These are phyloP conservation scores for Castanopsis chinensis DNA, from an alignment of 306 rosid species.

Conservation along the genomic window DNA sequence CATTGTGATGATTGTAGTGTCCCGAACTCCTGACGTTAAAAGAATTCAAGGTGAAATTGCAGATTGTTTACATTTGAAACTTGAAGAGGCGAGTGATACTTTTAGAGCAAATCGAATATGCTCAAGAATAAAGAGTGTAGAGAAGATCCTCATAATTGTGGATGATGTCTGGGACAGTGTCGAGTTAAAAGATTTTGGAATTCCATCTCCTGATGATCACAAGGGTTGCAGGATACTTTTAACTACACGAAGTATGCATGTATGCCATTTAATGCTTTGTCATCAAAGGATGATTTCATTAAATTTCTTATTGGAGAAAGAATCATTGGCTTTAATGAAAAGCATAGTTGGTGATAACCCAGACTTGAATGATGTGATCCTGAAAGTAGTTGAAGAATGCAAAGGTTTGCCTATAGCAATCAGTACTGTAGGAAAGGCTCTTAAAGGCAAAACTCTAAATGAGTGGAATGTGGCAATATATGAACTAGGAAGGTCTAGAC, in stretches of 20 bases:
- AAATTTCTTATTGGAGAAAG: background rate
- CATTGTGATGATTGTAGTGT: no score
- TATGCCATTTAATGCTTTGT: background rate
- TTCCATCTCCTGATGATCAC: background rate
- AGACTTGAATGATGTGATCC: background rate
- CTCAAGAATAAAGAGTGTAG: background rate
- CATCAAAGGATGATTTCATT: background rate
- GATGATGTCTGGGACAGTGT: slow-evolving; percentile 22
- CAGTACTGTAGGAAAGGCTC: background rate
- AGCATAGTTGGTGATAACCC: background rate
- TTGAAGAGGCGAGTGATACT: background rate
- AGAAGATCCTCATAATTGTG: slow-evolving; percentile 18
- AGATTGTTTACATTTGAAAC: background rate
- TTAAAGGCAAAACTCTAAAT: background rate
- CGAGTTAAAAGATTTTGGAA: slow-evolving; percentile 1
- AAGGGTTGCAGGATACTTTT: slow-evolving; percentile 5
- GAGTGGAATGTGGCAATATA: background rate
- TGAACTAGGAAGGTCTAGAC: background rate
- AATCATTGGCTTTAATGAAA: slow-evolving; percentile 1
- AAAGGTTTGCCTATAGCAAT: slow-evolving; percentile 19
- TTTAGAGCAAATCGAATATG: background rate
- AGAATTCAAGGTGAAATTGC: slow-evolving; percentile 12
- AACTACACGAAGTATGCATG: background rate
- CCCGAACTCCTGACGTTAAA: no score
- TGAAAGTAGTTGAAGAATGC: slow-evolving; percentile 7